Percentiles rank a stretch among this genome's conserved stretches.
These are phyloP conservation scores for Ilex aquifolium DNA, from an alignment of 257 asterid genomes.

Conservation along the genomic window DNA sequence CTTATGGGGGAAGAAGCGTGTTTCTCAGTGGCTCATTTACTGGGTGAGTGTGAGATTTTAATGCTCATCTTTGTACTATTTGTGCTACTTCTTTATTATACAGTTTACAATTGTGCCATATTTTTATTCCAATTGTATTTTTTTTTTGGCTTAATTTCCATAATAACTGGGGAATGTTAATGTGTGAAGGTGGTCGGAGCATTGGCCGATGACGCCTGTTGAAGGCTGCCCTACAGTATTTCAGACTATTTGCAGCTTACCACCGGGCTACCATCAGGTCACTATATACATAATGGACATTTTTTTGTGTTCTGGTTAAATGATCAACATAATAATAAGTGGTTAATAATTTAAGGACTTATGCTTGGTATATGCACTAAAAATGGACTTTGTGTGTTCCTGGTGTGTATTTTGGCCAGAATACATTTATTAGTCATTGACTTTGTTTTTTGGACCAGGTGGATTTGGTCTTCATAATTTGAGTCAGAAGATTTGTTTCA, in stretches of 20 bases:
- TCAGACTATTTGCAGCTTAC: slow-evolving; percentile 71
- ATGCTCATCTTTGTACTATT: background rate
- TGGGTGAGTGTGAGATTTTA: slow-evolving; percentile 41
- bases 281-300: slow-evolving; percentile 19
- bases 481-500: too few relatives aligned
- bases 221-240: slow-evolving; percentile 85
- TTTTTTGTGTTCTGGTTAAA: background rate
- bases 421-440: too few relatives aligned
- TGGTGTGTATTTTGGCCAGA: too few relatives aligned
- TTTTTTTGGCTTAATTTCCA: background rate
- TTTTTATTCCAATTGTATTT: slow-evolving; percentile 5
- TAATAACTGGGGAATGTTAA: background rate
- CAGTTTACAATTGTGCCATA: slow-evolving; percentile 7
- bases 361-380: too few relatives aligned
- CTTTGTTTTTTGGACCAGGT: too few relatives aligned
- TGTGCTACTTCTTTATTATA: background rate
- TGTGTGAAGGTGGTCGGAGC: slow-evolving; percentile 66
- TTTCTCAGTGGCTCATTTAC: slow-evolving; percentile 74
- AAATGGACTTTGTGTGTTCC: too few relatives aligned
- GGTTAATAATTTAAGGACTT: too few relatives aligned
- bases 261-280: slow-evolving; percentile 85
- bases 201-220: slow-evolving; percentile 78
- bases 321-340: too few relatives aligned
- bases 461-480: too few relatives aligned
- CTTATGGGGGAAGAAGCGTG: slow-evolving; percentile 82